Evolutionary conservation across 2,329 filamentous ascomycete genomes (phyloP), one percentile per base, ranked within the genome.

Genomic region (Pseudopithomyces chartarum): DNA sequence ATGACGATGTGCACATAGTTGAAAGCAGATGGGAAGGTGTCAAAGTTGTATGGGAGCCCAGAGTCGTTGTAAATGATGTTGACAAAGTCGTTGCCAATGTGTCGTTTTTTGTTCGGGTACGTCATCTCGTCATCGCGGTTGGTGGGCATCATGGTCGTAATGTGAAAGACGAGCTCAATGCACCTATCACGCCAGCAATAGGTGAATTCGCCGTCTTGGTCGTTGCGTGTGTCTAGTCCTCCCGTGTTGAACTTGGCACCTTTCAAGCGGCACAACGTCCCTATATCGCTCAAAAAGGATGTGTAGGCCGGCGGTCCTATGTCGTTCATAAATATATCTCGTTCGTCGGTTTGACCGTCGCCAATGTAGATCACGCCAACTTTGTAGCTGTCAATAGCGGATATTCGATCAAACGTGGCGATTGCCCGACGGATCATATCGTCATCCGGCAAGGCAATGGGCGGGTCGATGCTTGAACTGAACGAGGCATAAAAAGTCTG

Each of bases 31-130:
- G 92, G 92, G 66, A 99, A 96, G 0, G 91, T 97, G 72, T 97
- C 87, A 72, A 97, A 96, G 52, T 85, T 84, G 79, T 97, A 98
- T 0, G 90, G 89, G 46, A 88, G 76, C n/a, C 95, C 94, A 2
- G 93, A 97, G 69, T 96, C 92, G 74, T 99, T 99, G 83, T 96
- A 99, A 56, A 99, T 89, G 65, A 99, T 96, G 73, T 97, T 98
- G 71, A 99, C 95, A 74, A 91, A 96, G 75, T 98, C 95, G 71
- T 99, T 99, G 56, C 95, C 95, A 58, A 98, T 95, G 70, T 98
- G 96, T 2, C 88, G 85, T 77, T 99, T 99, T 80, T 99, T 99
- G 73, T 87, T 84, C 59, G 89, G 87, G 69, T 76, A 72, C 22
- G 89, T 92, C 59, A 86, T 84, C 66, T 97, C 92, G 29, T 86